phyloP scores from a whole-genome alignment of 768 basidiomycete genomes.

The Hygrocybe punicea region DNA sequence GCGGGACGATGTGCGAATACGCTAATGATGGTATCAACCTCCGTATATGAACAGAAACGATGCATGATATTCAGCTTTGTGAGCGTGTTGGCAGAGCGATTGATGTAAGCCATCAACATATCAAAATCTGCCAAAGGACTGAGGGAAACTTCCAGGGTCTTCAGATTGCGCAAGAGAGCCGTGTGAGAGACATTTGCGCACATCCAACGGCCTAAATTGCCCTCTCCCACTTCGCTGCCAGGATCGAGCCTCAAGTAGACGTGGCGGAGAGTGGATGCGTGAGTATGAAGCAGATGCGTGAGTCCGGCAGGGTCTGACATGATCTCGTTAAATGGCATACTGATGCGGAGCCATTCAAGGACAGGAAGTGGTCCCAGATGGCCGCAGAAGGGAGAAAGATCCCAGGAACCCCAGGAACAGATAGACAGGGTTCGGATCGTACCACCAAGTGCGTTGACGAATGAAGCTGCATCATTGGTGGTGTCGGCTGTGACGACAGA shows the following conservation, averaged over 20 bases:
- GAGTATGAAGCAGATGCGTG: constrained; percentile 7
- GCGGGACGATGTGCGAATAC: constrained; percentile 15
- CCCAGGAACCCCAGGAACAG: neutral
- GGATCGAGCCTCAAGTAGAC: constrained; percentile 13
- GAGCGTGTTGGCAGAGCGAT: constrained; percentile 14
- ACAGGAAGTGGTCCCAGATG: neutral
- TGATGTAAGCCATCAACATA: constrained; percentile 4
- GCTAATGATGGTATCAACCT: constrained; percentile 12
- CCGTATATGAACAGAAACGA: constrained; percentile 9
- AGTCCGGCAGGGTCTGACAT: constrained; percentile 6
- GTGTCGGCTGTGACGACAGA: neutral
- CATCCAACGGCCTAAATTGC: constrained; percentile 12
- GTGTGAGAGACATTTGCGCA: constrained; percentile 3
- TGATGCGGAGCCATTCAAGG: constrained; percentile 1
- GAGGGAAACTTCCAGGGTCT: constrained; percentile 10
- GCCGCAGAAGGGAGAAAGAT: neutral
- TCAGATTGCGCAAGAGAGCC: constrained; percentile 7
- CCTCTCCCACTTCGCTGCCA: constrained; percentile 6
- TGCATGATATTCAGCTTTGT: constrained; percentile 10
- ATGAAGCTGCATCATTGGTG: neutral
- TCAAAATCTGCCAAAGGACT: constrained; percentile 4
- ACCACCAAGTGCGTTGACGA: neutral
- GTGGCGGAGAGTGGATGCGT: constrained; percentile 10
- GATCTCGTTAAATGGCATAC: neutral
- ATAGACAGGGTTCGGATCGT: neutral